Base-by-base conservation (phyloP, 2,329 filamentous ascomycete species). In the Chrysosporium queenslandicum region DNA sequence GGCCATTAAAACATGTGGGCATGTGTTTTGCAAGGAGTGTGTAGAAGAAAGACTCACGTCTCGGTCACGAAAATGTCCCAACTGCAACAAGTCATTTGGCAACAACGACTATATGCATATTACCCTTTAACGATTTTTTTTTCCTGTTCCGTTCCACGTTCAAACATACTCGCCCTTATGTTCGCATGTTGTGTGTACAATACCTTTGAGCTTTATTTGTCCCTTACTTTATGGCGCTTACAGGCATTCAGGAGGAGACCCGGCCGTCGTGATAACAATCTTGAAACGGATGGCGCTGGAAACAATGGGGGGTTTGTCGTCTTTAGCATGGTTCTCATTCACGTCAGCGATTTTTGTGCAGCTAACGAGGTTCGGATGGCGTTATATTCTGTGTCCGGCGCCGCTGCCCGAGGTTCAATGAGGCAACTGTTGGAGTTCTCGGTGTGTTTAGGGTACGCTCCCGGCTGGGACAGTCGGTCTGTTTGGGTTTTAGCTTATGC, bases 41-140 rank as follows among this genome's bases (percentile, higher is more conserved):
- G 86, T 97, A 21, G 87, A 95, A 58, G 86, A 94, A 63, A 83
- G 92, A 53, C 82, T 96, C 56, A 82, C 81, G 42, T 94, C 92
- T 63, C 86, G 92, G 32, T 90, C 91, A 72, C 81, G 92, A 59
- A 97, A 97, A 69, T 98, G 92, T 64, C 92, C 92, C 2, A 91
- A 87, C 61, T 98, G 94, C 75, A 88, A 86, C 62, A 86, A 86
- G 69, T 82, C 87, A 3, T 98, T 98, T 66, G 91, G 94, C 63
- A 86, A 82, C 66, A 86, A 86, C 69, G 92, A 98, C 66, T 82
- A 88, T 56, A 94, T 96, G 87, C 71, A 71, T 55, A 71, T 76
- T 58, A 75, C 72, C 47, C 67, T 75, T 47, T 72, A 63, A 55
- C 34, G 27, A 37, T 39, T 52, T 4, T 40, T 21, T 30, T 40